Conservation (phyloP, 1,284 basidiomycete genomes). For the Fomitiporia mediterranea region DNA sequence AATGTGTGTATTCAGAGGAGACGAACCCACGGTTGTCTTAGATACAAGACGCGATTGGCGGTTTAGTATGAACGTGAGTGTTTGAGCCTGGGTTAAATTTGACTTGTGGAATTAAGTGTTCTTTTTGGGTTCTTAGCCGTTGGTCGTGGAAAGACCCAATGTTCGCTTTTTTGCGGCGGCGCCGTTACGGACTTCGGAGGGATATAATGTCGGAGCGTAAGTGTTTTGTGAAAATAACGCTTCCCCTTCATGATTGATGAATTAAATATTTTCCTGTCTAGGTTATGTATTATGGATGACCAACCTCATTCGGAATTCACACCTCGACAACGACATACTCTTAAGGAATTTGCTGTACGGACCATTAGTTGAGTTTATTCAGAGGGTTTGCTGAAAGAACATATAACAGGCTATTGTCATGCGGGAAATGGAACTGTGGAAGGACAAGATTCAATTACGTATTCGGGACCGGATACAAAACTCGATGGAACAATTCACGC, state of each 20-base stretch:
- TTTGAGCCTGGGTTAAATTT: too few species aligned
- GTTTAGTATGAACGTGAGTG: slow-evolving; percentile 70
- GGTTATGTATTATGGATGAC: slow-evolving; percentile 84
- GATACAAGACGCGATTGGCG: slow-evolving; percentile 85
- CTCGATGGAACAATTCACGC: slow-evolving; percentile 95
- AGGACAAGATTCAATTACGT: slow-evolving; percentile 91
- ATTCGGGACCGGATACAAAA: slow-evolving; percentile 89
- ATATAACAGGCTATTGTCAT: slow-evolving; percentile 73
- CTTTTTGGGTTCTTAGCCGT: slow-evolving; percentile 49
- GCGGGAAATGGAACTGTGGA: slow-evolving; percentile 93
- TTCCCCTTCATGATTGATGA: neutral
- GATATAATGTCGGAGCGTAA: slow-evolving; percentile 83
- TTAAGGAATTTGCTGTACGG: slow-evolving; percentile 85
- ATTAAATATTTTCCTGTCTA: slow-evolving; percentile 27
- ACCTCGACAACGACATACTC: slow-evolving; percentile 83
- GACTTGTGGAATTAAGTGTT: neutral
- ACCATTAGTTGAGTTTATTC: neutral
- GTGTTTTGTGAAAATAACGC: slow-evolving; percentile 27
- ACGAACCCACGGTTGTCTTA: slow-evolving; percentile 84
- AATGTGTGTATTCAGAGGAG: slow-evolving; percentile 46
- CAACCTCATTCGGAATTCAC: slow-evolving; percentile 81
- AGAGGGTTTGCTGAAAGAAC: slow-evolving; percentile 13
- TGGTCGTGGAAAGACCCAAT: slow-evolving; percentile 62
- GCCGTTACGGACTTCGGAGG: slow-evolving; percentile 84
- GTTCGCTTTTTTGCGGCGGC: slow-evolving; percentile 91